Conservation (phyloP, 2,329 filamentous ascomycete species). For the Aaosphaeria arxii region DNA sequence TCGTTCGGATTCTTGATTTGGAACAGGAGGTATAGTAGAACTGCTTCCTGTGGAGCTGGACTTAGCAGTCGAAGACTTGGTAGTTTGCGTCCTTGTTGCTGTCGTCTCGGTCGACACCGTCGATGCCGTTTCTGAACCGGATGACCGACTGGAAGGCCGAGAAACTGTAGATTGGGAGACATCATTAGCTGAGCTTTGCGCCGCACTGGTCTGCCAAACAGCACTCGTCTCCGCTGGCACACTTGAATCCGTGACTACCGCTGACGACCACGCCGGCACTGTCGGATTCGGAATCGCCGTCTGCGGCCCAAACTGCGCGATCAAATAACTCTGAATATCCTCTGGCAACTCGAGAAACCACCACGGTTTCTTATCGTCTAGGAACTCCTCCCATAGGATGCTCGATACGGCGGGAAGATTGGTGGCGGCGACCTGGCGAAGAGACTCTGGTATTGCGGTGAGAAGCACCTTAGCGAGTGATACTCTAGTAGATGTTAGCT, state of each 20-base stretch:
- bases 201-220: neutral
- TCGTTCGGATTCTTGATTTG: conserved; percentile 15
- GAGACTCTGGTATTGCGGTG: conserved; percentile 32
- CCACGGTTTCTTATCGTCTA: conserved; percentile 29
- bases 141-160: neutral
- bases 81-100: neutral
- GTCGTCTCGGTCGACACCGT: neutral
- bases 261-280: conserved; percentile 1
- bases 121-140: neutral
- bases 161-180: too few species aligned
- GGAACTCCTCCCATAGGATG: conserved; percentile 31
- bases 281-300: conserved; percentile 21
- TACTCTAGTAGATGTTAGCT: conserved; percentile 14
- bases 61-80: neutral
- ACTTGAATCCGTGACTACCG: conserved; percentile 1
- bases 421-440: conserved; percentile 33
- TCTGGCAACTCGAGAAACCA: conserved; percentile 33
- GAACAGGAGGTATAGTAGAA: conserved; percentile 6
- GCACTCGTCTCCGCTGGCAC: conserved; percentile 2
- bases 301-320: conserved; percentile 28
- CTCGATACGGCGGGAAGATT: conserved; percentile 34
- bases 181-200: too few species aligned
- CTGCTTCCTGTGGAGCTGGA: neutral
- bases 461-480: conserved; percentile 32
- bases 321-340: conserved; percentile 33